Conservation (phyloP, 495 filamentous ascomycete genomes). For the Margaritispora aquatica region DNA sequence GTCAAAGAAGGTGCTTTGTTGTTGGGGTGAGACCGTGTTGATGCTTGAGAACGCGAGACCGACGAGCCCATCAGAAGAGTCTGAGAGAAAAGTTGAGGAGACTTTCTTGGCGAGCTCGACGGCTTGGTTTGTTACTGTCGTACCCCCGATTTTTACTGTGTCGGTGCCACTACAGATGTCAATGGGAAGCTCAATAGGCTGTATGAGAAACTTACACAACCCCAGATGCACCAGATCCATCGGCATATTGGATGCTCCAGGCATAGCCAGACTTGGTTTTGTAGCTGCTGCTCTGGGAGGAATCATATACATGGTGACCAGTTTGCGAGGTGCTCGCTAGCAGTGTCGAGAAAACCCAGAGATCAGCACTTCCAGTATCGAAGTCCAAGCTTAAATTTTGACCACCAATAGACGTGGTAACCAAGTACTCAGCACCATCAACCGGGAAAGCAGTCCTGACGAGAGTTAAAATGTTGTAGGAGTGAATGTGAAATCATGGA, state of each 20-base stretch:
- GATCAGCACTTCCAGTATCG: slow-evolving; percentile 77
- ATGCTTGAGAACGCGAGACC: slow-evolving; percentile 70
- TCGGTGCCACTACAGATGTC: slow-evolving; percentile 64
- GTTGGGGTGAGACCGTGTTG: slow-evolving; percentile 60
- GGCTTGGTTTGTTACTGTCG: slow-evolving; percentile 57
- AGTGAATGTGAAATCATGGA: neutral
- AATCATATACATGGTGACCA: slow-evolving; percentile 53
- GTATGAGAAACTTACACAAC: slow-evolving; percentile 32
- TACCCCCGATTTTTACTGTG: slow-evolving; percentile 67
- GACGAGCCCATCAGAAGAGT: slow-evolving; percentile 62
- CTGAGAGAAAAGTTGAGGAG: slow-evolving; percentile 57
- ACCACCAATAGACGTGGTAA: slow-evolving; percentile 64
- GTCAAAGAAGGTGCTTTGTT: slow-evolving; percentile 78
- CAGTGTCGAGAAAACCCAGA: slow-evolving; percentile 74
- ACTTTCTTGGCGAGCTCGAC: slow-evolving; percentile 65
- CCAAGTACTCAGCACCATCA: slow-evolving; percentile 63
- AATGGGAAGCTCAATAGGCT: too few species aligned
- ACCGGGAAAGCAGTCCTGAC: slow-evolving; percentile 42
- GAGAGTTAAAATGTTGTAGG: too few species aligned
- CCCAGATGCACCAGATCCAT: slow-evolving; percentile 60
- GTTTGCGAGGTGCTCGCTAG: slow-evolving; percentile 32
- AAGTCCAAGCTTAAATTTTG: slow-evolving; percentile 72
- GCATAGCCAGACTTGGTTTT: slow-evolving; percentile 41
- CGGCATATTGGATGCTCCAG: slow-evolving; percentile 72
- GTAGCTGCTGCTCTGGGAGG: slow-evolving; percentile 53